Conservation (phyloP, 805 yeast genomes). For the Starmera quercuum region DNA sequence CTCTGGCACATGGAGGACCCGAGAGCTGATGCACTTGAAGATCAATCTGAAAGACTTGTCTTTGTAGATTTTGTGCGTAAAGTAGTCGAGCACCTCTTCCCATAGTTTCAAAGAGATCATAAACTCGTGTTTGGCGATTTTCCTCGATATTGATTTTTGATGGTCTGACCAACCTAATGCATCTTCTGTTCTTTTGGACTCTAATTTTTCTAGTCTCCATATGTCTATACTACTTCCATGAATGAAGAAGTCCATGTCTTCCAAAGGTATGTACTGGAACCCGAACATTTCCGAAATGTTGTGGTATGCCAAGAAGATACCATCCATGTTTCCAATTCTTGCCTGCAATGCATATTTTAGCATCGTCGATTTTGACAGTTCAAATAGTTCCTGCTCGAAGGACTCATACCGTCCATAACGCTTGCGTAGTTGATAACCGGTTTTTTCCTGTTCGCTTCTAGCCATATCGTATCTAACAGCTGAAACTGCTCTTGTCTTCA, state of each 20-base stretch:
- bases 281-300: slow-evolving; percentile 78
- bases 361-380: slow-evolving; percentile 67
- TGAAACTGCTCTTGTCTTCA: slow-evolving; percentile 86
- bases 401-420: slow-evolving; percentile 65
- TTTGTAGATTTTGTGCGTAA: no score
- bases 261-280: slow-evolving; percentile 77
- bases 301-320: slow-evolving; percentile 88
- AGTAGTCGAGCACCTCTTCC: slow-evolving; percentile 32
- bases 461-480: slow-evolving; percentile 74
- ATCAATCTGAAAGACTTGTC: slow-evolving; percentile 30
- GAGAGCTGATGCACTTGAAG: no score
- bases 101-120: slow-evolving; percentile 48
- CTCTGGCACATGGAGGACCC: slow-evolving; percentile 17
- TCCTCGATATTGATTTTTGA: slow-evolving; percentile 16
- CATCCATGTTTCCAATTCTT: slow-evolving; percentile 94
- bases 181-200: slow-evolving; percentile 8
- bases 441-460: slow-evolving; percentile 32
- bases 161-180: slow-evolving; percentile 10
- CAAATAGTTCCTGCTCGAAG: slow-evolving; percentile 73
- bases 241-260: slow-evolving; percentile 57
- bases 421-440: slow-evolving; percentile 60
- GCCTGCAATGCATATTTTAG: slow-evolving; percentile 88
- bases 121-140: slow-evolving; percentile 63
- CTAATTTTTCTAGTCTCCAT: no score
- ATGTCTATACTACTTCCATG: no score